phyloP scores from a whole-genome alignment of 2,329 filamentous ascomycete species.

The Colletotrichum sp. region DNA sequence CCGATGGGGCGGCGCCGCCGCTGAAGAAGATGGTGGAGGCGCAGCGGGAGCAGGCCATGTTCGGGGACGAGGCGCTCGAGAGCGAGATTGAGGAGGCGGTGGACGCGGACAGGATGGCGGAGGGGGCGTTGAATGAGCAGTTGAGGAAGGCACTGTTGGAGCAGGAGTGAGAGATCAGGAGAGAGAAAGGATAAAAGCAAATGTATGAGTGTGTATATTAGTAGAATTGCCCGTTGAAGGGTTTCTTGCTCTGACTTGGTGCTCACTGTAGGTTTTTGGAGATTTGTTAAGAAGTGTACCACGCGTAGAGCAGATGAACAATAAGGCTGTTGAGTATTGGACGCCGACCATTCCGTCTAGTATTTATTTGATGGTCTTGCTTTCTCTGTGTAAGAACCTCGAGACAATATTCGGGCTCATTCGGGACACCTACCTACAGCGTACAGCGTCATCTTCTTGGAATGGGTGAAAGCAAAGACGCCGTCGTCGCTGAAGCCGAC shows the following conservation, averaged over 20 bases:
- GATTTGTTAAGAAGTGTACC: too few species aligned
- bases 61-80: background rate
- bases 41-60: background rate
- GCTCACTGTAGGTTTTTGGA: too few species aligned
- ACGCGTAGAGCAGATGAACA: too few species aligned
- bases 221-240: background rate
- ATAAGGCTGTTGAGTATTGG: too few species aligned
- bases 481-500: too few species aligned
- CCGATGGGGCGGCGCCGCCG: slow-evolving; percentile 35
- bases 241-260: background rate
- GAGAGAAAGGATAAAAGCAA: background rate
- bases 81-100: background rate
- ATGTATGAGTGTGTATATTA: slow-evolving; percentile 1
- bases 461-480: too few species aligned
- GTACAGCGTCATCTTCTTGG: too few species aligned
- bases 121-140: background rate
- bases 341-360: too few species aligned
- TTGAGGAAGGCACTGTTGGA: background rate
- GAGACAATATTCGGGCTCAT: too few species aligned
- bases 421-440: too few species aligned
- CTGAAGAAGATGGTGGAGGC: slow-evolving; percentile 34
- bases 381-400: too few species aligned
- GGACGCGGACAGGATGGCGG: background rate
- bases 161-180: background rate
- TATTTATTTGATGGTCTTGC: too few species aligned